A percentile compares a stretch with the other conserved stretches of the same genome.
Evolutionary conservation across 495 filamentous ascomycete genomes (phyloP).

Genomic region (Geoglossum glabrum): DNA sequence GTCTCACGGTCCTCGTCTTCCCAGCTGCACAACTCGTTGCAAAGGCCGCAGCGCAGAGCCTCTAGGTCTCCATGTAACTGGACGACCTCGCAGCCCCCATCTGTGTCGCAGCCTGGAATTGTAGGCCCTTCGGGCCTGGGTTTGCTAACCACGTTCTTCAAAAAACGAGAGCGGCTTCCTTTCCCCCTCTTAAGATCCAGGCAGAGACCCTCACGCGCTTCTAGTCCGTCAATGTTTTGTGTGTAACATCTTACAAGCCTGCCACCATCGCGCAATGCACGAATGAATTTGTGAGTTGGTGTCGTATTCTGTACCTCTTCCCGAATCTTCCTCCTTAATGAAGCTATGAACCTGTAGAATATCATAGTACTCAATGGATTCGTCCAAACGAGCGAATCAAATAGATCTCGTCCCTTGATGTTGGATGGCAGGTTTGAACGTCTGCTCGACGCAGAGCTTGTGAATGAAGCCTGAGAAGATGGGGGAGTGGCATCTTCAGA

Average conservation of each 20-base stretch:
- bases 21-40: slow-evolving; percentile 37
- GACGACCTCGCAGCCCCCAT: slow-evolving; percentile 36
- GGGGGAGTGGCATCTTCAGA: not conserved
- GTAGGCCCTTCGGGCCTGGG: slow-evolving; percentile 1
- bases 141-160: slow-evolving; percentile 11
- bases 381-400: slow-evolving; percentile 44
- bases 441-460: not conserved
- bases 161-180: slow-evolving; percentile 27
- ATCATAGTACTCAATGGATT: slow-evolving; percentile 40
- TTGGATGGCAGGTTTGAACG: slow-evolving; percentile 22
- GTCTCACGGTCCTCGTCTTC: slow-evolving; percentile 24
- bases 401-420: slow-evolving; percentile 45
- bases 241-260: slow-evolving; percentile 8
- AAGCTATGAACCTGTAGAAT: slow-evolving; percentile 48
- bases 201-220: slow-evolving; percentile 38
- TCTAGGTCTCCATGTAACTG: slow-evolving; percentile 45
- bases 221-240: slow-evolving; percentile 52
- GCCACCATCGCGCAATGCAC: slow-evolving; percentile 3
- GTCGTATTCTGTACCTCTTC: slow-evolving; percentile 30
- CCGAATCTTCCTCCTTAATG: slow-evolving; percentile 33
- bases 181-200: slow-evolving; percentile 29
- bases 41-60: slow-evolving; percentile 39
- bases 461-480: not conserved
- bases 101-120: slow-evolving; percentile 12
- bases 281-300: slow-evolving; percentile 14